Evolutionary conservation across 257 asterid species (phyloP).

Genomic region (Solanum chmielewskii): DNA sequence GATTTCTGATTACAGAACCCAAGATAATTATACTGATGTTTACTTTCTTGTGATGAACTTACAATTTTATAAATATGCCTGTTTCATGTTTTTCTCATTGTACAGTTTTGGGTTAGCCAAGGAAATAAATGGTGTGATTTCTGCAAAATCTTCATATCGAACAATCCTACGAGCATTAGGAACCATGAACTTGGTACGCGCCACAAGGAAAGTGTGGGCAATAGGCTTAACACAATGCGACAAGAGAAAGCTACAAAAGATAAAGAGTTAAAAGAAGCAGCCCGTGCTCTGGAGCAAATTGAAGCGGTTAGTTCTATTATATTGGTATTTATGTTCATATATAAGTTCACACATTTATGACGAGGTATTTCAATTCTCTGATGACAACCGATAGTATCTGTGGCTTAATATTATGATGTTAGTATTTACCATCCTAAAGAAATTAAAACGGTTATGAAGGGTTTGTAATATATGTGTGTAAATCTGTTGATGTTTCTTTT

Average conservation of each 20-base stretch:
- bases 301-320: constrained; percentile 63
- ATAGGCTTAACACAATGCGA: constrained; percentile 74
- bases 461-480: neutral
- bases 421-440: neutral
- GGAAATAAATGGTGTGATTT: constrained; percentile 99
- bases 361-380: neutral
- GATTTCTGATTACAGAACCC: neutral
- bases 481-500: neutral
- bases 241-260: constrained; percentile 73
- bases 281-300: constrained; percentile 70
- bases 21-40: neutral
- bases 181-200: constrained; percentile 92
- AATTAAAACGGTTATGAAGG: neutral
- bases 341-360: neutral
- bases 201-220: constrained; percentile 76
- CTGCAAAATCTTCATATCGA: constrained; percentile 92
- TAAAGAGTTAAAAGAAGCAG: constrained; percentile 63
- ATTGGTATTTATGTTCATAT: neutral
- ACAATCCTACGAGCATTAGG: constrained; percentile 86
- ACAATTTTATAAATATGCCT: neutral
- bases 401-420: neutral
- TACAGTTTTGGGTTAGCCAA: constrained; percentile 97
- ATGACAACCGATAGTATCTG: neutral
- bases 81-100: neutral
- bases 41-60: neutral